phyloP scores from a whole-genome alignment of 495 filamentous ascomycete genomes.

The Jackrogersella minutella region DNA sequence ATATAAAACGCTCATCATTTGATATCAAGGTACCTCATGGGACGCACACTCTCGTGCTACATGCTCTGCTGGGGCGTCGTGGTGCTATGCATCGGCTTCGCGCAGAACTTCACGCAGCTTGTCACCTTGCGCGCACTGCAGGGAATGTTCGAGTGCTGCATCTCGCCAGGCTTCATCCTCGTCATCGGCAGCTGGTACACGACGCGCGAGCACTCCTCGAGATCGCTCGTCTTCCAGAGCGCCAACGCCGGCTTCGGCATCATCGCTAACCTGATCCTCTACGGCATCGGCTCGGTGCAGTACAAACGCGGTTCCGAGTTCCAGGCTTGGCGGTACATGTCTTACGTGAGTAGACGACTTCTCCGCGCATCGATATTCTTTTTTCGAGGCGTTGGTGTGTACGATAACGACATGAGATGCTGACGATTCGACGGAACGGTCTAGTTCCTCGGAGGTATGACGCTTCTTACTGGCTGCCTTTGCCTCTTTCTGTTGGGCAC shows the following conservation, averaged over 20 bases:
- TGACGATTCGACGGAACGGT: neutral
- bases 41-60: conserved; percentile 45
- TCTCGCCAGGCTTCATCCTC: conserved; percentile 52
- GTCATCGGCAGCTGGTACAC: conserved; percentile 49
- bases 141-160: conserved; percentile 51
- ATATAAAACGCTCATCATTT: too few species aligned
- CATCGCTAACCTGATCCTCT: conserved; percentile 48
- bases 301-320: conserved; percentile 42
- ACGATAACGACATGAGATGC: neutral
- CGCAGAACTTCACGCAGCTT: conserved; percentile 47
- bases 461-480: conserved; percentile 39
- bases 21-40: conserved; percentile 46
- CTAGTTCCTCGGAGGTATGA: conserved; percentile 46
- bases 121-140: conserved; percentile 46
- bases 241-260: conserved; percentile 55
- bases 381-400: too few species aligned
- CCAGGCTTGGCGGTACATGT: conserved; percentile 51
- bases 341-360: conserved; percentile 30
- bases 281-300: conserved; percentile 48
- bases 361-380: too few species aligned
- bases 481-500: conserved; percentile 49
- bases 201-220: conserved; percentile 47
- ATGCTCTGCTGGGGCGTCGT: conserved; percentile 47
- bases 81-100: conserved; percentile 43
- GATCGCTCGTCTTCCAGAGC: conserved; percentile 52